Evolutionary conservation across 495 filamentous ascomycete genomes (phyloP), one percentile per base, ranked within the genome.

Genomic region (Hypomontagnella submonticulosa): DNA sequence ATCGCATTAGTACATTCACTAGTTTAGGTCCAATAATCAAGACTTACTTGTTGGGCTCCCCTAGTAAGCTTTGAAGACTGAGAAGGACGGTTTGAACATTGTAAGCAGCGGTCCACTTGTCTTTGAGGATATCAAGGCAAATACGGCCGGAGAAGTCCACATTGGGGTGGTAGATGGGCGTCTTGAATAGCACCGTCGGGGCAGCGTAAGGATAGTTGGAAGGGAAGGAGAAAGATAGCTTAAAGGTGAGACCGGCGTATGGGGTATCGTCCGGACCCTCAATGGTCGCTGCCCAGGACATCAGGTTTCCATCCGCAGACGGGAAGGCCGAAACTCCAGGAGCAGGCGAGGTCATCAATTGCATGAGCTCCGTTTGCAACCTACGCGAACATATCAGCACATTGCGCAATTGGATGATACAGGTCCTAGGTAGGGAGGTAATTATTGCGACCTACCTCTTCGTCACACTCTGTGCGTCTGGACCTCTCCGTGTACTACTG

Each of bases 251-350:
- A 50, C 87, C 86, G 12, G 91, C 88, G 76, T 98, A 99, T 30
- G 92, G 92, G 0, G 95, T 99, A 66, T 92, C 93, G 48, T 87
- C 86, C 32, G 95, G 96, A 6, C 95, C 95, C 73, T 87, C 86
- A 80, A 99, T 96, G 8, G 95, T 99, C 9, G 91, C 95, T 48
- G 87, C 91, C 95, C 95, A 99, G 5, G 84, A 85, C 57, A 92
- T 87, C 43, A 99, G 86, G 81, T 97, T 96, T 73, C 91, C 91
- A 70, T 95, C 91, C 27, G 87, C 87, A 63, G 91, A 89, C 40
- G 95, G 95, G 73, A 99, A 99, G 55, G 96, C 96, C 44, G 93
- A 96, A 71, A 98, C 88, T 66, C 95, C 95, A 54, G 95, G 93
- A 2, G 93, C 92, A 6, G 92, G 87, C 23, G 92, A 92, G 66